phyloP scores from a whole-genome alignment of 2,329 filamentous ascomycete genomes.

The Penicillium sp. region DNA sequence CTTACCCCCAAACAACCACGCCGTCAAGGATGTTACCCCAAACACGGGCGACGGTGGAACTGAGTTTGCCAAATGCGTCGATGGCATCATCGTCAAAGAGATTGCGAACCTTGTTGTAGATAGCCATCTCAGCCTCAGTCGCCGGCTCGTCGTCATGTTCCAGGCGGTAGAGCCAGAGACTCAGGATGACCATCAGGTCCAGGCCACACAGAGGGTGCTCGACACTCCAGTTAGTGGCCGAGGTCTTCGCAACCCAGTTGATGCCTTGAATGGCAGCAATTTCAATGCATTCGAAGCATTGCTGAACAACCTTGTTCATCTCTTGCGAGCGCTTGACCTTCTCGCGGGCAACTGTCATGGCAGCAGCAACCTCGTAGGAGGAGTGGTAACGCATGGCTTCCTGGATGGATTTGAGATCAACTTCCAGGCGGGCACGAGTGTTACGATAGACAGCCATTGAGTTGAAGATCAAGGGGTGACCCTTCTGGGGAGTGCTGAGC shows the following conservation, averaged over 20 bases:
- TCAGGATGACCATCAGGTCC: conserved; percentile 97
- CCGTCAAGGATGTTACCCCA: conserved; percentile 99
- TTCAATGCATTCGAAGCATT: conserved; percentile 97
- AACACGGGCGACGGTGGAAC: conserved; percentile 90
- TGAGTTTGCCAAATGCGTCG: conserved; percentile 82
- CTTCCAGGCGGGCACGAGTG: conserved; percentile 86
- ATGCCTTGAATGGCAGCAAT: conserved; percentile 93
- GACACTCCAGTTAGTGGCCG: conserved; percentile 97
- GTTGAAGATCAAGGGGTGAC: conserved; percentile 96
- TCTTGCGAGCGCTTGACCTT: conserved; percentile 93
- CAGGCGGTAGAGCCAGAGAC: conserved; percentile 96
- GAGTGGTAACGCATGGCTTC: conserved; percentile 97
- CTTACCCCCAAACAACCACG: conserved; percentile 99
- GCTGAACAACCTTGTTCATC: conserved; percentile 98
- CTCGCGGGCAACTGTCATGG: conserved; percentile 93
- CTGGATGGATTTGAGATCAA: conserved; percentile 93
- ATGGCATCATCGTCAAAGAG: conserved; percentile 86
- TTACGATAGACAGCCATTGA: conserved; percentile 97
- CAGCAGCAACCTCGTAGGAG: conserved; percentile 92
- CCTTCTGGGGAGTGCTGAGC: conserved; percentile 91
- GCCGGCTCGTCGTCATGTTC: conserved; percentile 94
- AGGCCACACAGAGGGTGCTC: conserved; percentile 96
- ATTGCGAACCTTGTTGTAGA: conserved; percentile 73
- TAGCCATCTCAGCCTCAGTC: conserved; percentile 46
- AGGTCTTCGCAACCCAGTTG: conserved; percentile 96